These are phyloP conservation scores for Malus fusca DNA, from an alignment of 306 rosid species.

Conservation along the genomic window DNA sequence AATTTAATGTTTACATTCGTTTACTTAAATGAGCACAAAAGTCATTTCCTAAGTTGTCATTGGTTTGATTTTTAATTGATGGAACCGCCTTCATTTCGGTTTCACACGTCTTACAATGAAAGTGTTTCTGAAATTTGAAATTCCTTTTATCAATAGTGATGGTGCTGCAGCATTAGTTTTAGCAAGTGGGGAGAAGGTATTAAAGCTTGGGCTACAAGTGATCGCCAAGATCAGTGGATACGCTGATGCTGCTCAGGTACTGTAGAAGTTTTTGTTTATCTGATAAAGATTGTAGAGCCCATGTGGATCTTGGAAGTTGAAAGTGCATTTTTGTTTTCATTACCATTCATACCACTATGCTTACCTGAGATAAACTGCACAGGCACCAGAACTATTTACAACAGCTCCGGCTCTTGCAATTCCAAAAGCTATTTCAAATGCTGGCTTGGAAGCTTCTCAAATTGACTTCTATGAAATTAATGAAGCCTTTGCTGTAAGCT, in stretches of 20 bases:
- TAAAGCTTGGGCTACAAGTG: constrained; percentile 81
- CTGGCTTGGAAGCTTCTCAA: constrained; percentile 75
- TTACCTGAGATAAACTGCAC: constrained; percentile 24
- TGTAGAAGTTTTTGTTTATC: constrained; percentile 5
- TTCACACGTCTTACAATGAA: constrained; percentile 6
- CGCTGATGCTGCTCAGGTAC: constrained; percentile 98
- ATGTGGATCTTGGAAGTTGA: constrained; percentile 13
- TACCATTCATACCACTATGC: background rate
- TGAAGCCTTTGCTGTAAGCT: constrained; percentile 91
- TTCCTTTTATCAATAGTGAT: constrained; percentile 50
- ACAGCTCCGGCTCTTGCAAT: constrained; percentile 96
- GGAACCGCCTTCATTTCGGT: background rate
- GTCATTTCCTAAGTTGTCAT: background rate
- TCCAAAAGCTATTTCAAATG: constrained; percentile 83
- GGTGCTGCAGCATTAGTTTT: constrained; percentile 97
- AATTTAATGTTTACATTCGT: background rate
- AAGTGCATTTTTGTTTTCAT: background rate
- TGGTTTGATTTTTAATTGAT: constrained; percentile 11
- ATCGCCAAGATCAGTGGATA: constrained; percentile 88
- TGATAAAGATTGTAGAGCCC: constrained; percentile 1
- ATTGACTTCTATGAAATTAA: constrained; percentile 88
- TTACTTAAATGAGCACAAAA: background rate
- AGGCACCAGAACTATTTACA: constrained; percentile 96
- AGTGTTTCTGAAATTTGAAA: constrained; percentile 16
- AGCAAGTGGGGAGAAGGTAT: constrained; percentile 86